Percentiles rank a stretch among this genome's conserved stretches.
Evolutionary conservation across 2,329 filamentous ascomycete genomes (phyloP).

Genomic region (Rhytidhysteron rufulum): DNA sequence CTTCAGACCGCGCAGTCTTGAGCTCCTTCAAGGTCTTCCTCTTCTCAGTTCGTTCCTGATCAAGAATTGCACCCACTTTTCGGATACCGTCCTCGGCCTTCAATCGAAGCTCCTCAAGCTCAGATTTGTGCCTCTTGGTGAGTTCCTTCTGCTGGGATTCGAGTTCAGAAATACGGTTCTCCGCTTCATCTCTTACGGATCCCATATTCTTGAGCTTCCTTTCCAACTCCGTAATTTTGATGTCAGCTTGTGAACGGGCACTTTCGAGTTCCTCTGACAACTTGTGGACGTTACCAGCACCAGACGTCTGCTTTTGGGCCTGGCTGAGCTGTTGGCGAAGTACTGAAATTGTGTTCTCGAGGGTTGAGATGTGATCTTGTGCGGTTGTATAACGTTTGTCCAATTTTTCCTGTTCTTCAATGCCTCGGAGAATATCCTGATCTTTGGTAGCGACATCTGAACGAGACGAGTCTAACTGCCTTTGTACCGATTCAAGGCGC

Average conservation of each 20-base stretch:
- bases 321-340: slow-evolving; percentile 32
- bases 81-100: slow-evolving; percentile 34
- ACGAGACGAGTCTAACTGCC: slow-evolving; percentile 19
- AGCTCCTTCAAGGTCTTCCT: slow-evolving; percentile 22
- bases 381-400: slow-evolving; percentile 23
- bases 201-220: slow-evolving; percentile 25
- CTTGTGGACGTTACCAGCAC: slow-evolving; percentile 20
- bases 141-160: slow-evolving; percentile 23
- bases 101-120: slow-evolving; percentile 24
- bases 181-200: slow-evolving; percentile 21
- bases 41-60: slow-evolving; percentile 32
- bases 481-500: slow-evolving; percentile 16
- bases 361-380: slow-evolving; percentile 25
- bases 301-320: slow-evolving; percentile 23
- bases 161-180: slow-evolving; percentile 21
- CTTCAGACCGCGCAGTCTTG: slow-evolving; percentile 17
- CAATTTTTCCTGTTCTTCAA: slow-evolving; percentile 20
- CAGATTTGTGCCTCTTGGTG: slow-evolving; percentile 21
- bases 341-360: slow-evolving; percentile 20
- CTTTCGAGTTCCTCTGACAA: slow-evolving; percentile 22
- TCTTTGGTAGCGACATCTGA: slow-evolving; percentile 20
- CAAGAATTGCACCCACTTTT: slow-evolving; percentile 27
- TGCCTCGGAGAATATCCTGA: slow-evolving; percentile 17
- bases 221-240: slow-evolving; percentile 24
- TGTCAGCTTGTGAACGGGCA: slow-evolving; percentile 22